Base-by-base conservation (phyloP, 2,329 filamentous ascomycete genomes). In the Calonectria hongkongensis region DNA sequence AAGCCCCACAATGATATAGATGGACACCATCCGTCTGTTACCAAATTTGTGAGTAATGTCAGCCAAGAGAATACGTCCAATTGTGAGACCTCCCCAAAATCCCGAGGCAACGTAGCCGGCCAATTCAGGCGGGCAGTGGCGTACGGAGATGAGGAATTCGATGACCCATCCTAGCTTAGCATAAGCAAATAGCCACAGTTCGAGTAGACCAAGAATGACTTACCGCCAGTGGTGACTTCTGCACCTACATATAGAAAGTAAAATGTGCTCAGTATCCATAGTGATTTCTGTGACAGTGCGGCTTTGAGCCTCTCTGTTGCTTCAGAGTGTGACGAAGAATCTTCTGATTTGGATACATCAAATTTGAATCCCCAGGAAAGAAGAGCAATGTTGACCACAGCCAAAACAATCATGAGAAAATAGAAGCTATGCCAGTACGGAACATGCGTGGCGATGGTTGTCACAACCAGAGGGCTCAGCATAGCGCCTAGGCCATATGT, bases 21-120 rank as follows among this genome's bases (percentile, higher is more conserved):
- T 5, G 4, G 58, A 69, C 16, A 69, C 56, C 66, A 69, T 69
- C 0, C 45, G 66, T 13, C 66, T 21, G 4, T 69, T 16, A 10
- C 66, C 66, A 33, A 69, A 36, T 15, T 69, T 69, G 12, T 69
- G 39, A 12, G 66, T 69, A 25, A 69, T 69, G 15, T 69, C 66
- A 10, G 66, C 66, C 30, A 69, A 28, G 9, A 36, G 28, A 18
- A 69, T 27, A 9, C 66, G 66, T 54, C 66, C 66, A 1, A 63
- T 2, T 6, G 56, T 51, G 18, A 69, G 56, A 6, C 66, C 66
- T 4, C 30, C 56, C 66, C 66, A 69, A n/a, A 50, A 69, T 6
- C 56, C 66, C 3, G 66, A 50, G 41, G 33, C 45, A 13, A 69
- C 66, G 21, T 63, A 69, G n/a, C 66, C 66, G 4, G 47, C 66